phyloP scores from a whole-genome alignment of 2,329 filamentous ascomycete species.

The Cladosporium sphaerospermum region DNA sequence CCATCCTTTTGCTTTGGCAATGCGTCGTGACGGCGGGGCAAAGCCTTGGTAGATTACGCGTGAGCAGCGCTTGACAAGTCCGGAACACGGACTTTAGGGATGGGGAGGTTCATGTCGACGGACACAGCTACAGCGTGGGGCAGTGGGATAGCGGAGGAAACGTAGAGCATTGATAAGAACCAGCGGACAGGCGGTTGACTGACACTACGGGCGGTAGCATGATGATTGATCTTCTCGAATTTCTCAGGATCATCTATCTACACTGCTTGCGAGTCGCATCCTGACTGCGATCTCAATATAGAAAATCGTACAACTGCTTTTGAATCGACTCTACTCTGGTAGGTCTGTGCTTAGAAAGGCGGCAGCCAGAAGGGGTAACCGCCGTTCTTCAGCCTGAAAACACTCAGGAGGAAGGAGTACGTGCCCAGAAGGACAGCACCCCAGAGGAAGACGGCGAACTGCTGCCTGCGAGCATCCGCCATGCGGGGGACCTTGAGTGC shows the following conservation, averaged over 20 bases:
- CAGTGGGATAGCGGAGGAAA: no score
- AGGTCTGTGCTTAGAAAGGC: slow-evolving; percentile 58
- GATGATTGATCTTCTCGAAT: not conserved
- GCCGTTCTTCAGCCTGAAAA: slow-evolving; percentile 91
- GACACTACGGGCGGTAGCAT: no score
- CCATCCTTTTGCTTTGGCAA: no score
- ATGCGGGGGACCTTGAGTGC: slow-evolving; percentile 91
- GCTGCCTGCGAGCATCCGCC: slow-evolving; percentile 67
- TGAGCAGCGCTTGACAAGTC: no score
- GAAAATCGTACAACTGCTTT: slow-evolving; percentile 8
- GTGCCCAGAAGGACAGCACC: slow-evolving; percentile 67
- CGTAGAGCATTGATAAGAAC: no score
- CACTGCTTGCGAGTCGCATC: not conserved
- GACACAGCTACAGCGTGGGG: no score
- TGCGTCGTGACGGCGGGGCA: no score
- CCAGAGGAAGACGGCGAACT: slow-evolving; percentile 76
- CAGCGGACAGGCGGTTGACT: no score
- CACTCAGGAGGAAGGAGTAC: slow-evolving; percentile 90
- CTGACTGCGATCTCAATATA: not conserved
- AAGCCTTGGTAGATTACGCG: no score
- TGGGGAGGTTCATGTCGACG: no score
- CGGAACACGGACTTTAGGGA: no score
- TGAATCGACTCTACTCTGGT: not conserved
- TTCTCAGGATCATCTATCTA: not conserved
- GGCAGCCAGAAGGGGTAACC: slow-evolving; percentile 93